A percentile compares a stretch with the other conserved stretches of the same genome.
These are phyloP conservation scores for Venturiaceae sp. DNA, from an alignment of 2,329 filamentous ascomycete genomes.

Conservation along the genomic window DNA sequence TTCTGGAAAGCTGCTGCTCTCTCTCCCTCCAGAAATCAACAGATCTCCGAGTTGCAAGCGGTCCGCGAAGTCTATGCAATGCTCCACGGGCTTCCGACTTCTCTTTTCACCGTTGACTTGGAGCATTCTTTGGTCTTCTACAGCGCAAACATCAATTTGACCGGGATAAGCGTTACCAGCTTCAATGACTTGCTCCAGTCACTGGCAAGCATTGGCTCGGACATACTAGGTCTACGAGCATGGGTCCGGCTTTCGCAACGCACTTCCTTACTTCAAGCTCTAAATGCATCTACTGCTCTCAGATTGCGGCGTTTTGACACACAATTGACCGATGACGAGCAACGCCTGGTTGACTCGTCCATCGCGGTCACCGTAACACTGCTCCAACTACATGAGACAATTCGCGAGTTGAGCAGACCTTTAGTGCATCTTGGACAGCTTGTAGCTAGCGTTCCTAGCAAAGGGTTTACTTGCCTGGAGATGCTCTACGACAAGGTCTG, in stretches of 20 bases:
- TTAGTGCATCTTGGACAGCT: slow-evolving; percentile 53
- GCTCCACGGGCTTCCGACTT: slow-evolving; percentile 69
- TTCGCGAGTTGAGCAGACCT: slow-evolving; percentile 43
- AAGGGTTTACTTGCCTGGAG: slow-evolving; percentile 44
- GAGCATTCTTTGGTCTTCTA: slow-evolving; percentile 29
- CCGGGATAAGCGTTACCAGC: slow-evolving; percentile 13
- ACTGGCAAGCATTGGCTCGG: slow-evolving; percentile 39
- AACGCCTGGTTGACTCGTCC: slow-evolving; percentile 38
- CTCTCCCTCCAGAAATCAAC: background rate
- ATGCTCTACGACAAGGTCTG: slow-evolving; percentile 63
- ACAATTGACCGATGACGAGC: slow-evolving; percentile 50
- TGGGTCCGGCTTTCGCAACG: slow-evolving; percentile 32
- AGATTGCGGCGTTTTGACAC: slow-evolving; percentile 50
- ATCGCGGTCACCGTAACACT: slow-evolving; percentile 56
- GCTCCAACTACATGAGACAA: slow-evolving; percentile 48
- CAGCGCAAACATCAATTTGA: slow-evolving; percentile 12
- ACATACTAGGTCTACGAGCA: slow-evolving; percentile 36
- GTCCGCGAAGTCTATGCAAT: slow-evolving; percentile 76
- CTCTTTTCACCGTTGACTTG: slow-evolving; percentile 47
- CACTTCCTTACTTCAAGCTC: slow-evolving; percentile 51
- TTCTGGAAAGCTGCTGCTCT: slow-evolving; percentile 31
- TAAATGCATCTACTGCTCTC: slow-evolving; percentile 52
- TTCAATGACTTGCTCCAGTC: slow-evolving; percentile 29
- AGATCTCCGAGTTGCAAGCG: slow-evolving; percentile 54
- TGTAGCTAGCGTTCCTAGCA: slow-evolving; percentile 43